These are phyloP conservation scores for Petunia axillaris DNA, from an alignment of 257 asterid species.

Conservation along the genomic window DNA sequence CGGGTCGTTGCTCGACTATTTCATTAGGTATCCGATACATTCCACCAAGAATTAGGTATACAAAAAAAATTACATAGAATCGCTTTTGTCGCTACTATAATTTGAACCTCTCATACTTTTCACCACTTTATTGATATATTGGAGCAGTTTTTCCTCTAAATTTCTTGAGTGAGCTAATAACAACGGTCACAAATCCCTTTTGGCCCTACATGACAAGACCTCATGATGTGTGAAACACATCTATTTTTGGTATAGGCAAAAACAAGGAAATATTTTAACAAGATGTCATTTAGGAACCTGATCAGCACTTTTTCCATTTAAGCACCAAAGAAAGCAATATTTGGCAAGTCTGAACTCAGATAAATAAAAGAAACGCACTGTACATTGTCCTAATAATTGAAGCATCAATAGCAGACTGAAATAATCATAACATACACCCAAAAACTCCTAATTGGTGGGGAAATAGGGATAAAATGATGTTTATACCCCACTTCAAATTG, in stretches of 20 bases:
- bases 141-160: background rate
- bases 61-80: background rate
- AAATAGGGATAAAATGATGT: background rate
- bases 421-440: background rate
- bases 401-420: slow-evolving; percentile 14
- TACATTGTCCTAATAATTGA: slow-evolving; percentile 16
- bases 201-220: background rate
- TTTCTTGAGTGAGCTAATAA: background rate
- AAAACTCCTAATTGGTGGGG: background rate
- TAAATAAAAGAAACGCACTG: background rate
- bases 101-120: background rate
- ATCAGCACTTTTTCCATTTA: background rate
- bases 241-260: background rate
- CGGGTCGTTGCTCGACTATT: background rate
- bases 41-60: background rate
- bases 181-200: background rate
- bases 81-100: background rate
- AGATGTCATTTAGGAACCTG: background rate
- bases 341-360: background rate
- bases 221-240: background rate
- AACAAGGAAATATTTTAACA: background rate
- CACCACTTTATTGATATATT: too few species aligned
- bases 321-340: background rate
- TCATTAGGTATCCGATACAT: background rate
- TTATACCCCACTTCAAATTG: background rate